Percentiles rank a stretch among this genome's conserved stretches.
These are phyloP conservation scores for Phytophthora hybrid DNA, from an alignment of 352 stramenopile species.

Conservation along the genomic window DNA sequence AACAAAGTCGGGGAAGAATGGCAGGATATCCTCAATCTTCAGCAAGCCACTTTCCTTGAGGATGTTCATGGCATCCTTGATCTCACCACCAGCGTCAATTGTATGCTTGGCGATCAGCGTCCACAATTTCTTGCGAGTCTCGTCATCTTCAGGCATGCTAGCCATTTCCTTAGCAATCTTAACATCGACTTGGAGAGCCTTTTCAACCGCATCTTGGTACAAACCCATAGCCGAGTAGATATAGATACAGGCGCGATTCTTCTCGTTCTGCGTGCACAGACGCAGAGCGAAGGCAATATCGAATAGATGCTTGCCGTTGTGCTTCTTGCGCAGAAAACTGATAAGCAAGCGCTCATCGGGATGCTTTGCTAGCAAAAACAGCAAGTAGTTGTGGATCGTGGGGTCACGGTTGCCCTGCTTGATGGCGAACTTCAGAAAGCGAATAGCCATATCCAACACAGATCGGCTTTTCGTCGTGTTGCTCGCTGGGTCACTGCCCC, in stretches of 20 bases:
- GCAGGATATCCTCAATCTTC: slow-evolving; percentile 95
- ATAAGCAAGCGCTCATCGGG: slow-evolving; percentile 90
- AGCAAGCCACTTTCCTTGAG: slow-evolving; percentile 89
- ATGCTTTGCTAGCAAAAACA: slow-evolving; percentile 92
- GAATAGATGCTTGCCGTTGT: slow-evolving; percentile 88
- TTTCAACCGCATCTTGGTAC: slow-evolving; percentile 93
- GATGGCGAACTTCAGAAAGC: slow-evolving; percentile 94
- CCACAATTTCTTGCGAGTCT: slow-evolving; percentile 94
- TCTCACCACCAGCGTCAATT: slow-evolving; percentile 89
- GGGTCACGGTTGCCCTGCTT: slow-evolving; percentile 91
- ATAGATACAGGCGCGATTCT: slow-evolving; percentile 94
- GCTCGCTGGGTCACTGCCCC: slow-evolving; percentile 15
- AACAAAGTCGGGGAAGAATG: slow-evolving; percentile 96
- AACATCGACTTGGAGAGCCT: slow-evolving; percentile 91
- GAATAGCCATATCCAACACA: slow-evolving; percentile 91
- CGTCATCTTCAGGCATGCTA: slow-evolving; percentile 90
- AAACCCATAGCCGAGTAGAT: slow-evolving; percentile 95
- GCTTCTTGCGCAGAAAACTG: slow-evolving; percentile 92
- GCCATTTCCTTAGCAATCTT: slow-evolving; percentile 95
- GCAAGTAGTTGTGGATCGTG: slow-evolving; percentile 94
- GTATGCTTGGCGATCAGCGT: slow-evolving; percentile 94
- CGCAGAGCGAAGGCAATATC: slow-evolving; percentile 94
- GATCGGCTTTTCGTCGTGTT: slow-evolving; percentile 63
- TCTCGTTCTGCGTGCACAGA: slow-evolving; percentile 93
- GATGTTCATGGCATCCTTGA: slow-evolving; percentile 88